A percentile compares a stretch with the other conserved stretches of the same genome.
Evolutionary conservation across 169 alveolate genomes (phyloP).

Genomic region (Blepharisma undulans): DNA sequence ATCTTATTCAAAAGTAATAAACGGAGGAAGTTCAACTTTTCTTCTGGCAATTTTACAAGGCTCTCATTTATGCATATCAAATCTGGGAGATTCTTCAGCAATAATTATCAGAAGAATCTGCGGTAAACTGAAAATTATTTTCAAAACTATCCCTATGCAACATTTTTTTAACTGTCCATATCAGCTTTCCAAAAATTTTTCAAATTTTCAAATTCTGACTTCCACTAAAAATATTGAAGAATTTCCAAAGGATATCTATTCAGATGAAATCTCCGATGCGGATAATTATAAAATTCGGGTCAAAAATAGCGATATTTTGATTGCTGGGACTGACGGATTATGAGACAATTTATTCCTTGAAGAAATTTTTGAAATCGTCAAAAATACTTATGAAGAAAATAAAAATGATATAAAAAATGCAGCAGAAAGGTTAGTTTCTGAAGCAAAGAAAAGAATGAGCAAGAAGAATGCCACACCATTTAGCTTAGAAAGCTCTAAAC

Average conservation of each 20-base stretch:
- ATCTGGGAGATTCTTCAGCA: conserved; percentile 18
- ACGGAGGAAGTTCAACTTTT: conserved; percentile 19
- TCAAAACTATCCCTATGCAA: conserved; percentile 36
- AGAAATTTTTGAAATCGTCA: conserved; percentile 61
- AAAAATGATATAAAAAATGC: background rate
- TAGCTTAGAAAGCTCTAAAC: background rate
- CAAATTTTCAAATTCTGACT: background rate
- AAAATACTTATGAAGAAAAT: background rate
- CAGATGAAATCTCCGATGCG: background rate
- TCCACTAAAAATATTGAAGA: background rate
- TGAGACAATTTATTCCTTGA: conserved; percentile 69
- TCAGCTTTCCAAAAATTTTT: conserved; percentile 43
- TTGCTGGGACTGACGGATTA: conserved; percentile 75
- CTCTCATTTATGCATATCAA: background rate
- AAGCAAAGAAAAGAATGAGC: background rate
- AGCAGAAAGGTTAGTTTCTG: background rate
- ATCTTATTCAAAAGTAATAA: background rate
- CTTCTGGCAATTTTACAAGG: background rate
- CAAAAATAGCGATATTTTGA: conserved; percentile 62
- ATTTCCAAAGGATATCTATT: conserved; percentile 25
- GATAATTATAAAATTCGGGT: conserved; percentile 43
- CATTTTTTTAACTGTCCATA: conserved; percentile 53
- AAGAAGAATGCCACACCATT: background rate
- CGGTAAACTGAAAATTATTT: background rate
- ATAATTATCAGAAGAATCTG: background rate